Percentiles rank a stretch among this genome's conserved stretches.
Conservation (phyloP, 192 early-diverging fungal genomes). For the Radiomyces spectabilis region DNA sequence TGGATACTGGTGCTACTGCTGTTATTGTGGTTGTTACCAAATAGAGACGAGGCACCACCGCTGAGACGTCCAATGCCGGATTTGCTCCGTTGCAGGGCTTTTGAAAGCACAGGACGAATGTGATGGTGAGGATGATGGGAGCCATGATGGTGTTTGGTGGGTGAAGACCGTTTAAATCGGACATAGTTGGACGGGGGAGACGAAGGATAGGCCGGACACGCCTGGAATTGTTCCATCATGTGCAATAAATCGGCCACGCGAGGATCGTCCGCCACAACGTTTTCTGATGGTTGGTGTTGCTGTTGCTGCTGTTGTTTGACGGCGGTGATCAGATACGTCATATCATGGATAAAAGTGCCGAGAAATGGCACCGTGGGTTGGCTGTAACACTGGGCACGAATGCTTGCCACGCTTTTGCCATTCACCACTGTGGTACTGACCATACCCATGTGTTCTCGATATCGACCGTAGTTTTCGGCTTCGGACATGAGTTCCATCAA, state of each 20-base stretch:
- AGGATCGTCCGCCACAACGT: constrained; percentile 28
- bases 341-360: constrained; percentile 72
- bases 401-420: constrained; percentile 1
- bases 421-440: constrained; percentile 3
- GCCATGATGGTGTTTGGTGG: constrained; percentile 31
- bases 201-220: constrained; percentile 48
- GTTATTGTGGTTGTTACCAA: background rate
- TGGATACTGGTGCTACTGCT: background rate
- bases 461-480: constrained; percentile 62
- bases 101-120: constrained; percentile 47
- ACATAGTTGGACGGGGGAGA: no score
- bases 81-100: constrained; percentile 40
- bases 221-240: constrained; percentile 46
- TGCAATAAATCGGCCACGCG: constrained; percentile 56
- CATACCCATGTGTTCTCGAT: constrained; percentile 55
- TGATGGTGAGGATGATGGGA: constrained; percentile 39
- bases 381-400: constrained; percentile 7
- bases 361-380: constrained; percentile 65
- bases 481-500: constrained; percentile 57
- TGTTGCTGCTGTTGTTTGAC: constrained; percentile 48
- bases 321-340: constrained; percentile 61
- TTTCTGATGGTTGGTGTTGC: constrained; percentile 29
- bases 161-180: constrained; percentile 40
- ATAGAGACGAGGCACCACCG: constrained; percentile 17
- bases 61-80: constrained; percentile 25